Base-by-base conservation (phyloP, 2,329 filamentous ascomycete genomes). In the Paraphaeosphaeria sporulosa region DNA sequence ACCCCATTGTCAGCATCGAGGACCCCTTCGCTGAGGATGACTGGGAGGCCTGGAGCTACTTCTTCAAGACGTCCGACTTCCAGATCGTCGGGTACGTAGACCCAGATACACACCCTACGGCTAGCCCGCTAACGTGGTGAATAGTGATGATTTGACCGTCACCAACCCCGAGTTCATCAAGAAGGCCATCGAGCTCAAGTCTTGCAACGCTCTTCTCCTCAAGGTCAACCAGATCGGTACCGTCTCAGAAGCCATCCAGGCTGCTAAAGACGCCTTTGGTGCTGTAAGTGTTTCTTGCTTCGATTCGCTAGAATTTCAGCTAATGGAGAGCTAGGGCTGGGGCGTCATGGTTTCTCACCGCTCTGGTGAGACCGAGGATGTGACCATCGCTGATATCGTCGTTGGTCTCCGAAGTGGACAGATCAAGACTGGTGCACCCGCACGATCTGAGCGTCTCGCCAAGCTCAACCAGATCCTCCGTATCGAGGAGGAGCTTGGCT, bases 171-270 rank as follows among this genome's bases (percentile, higher is more conserved):
- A 92, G 76, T 94, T 95, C 83, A 99, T 99, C 89, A 97, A 98
- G 92, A 96, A 96, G 88, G 95, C 95, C 77, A 97, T 98, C 73
- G 94, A 98, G 82, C 90, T 95, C 78, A 99, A 99, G 91, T 92
- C 95, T 75, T 95, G 94, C 89, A 98, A 99, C 80, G 92, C 94
- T 69, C 91, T 99, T 62, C 89, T 99, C 66, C 92, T 99, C 80
- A 99, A 99, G 91, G 94, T 99, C 83, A 99, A 99, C 91, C 95
- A 99, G 88, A 99, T 99, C 76, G 95, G 95, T 84, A 97, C 95
- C 72, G 89, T 99, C 77, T 96, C 93, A 73, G 95, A 99, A 87
- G 97, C 95, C 62, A 97, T 98, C 84, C 94, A 98, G 86, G 95
- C 95, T 58, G 94, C 95, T 81, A 97, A 98, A 89, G 95, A 98